Evolutionary conservation across 2,329 filamentous ascomycete genomes (phyloP), one percentile per base, ranked within the genome.

Genomic region (Colletotrichum tabaci): DNA sequence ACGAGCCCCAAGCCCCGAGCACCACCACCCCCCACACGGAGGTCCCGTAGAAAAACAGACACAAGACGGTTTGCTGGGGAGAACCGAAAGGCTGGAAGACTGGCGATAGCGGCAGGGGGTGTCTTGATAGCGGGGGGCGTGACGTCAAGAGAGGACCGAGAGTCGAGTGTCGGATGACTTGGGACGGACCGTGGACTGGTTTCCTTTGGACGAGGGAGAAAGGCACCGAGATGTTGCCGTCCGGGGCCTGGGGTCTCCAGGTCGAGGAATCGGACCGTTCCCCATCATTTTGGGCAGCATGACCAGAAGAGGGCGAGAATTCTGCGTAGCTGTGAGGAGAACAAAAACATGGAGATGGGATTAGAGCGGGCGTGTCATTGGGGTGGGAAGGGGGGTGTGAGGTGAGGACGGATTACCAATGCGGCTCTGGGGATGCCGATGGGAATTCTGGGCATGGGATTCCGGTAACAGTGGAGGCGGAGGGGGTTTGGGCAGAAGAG

Each of bases 191-290:
- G n/a, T 21, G 50, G 50, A 30, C 26, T 53, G 35, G 35, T 38
- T 10, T 38, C 35, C 35, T 2, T 10, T 10, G 46, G 47, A n/a
- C 47, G 23, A 18, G 35, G 26, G 44, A 13, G 58, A 60, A 57
- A 52, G 53, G 38, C 64, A 72, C 69, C 69, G 69, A 72, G 47
- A 66, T 72, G 60, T 44, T 53, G 58, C 69, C 69, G 60, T 55
- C 53, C 52, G 58, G 69, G 69, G 23, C 61, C 58, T 60, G 69
- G 69, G 58, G 58, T 72, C 66, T 72, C 58, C 69, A 72, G 58
- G 69, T 50, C n/a, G 50, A 62, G 69, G 35, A 68, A 68, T 72
- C 69, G 65, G 69, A 8, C 65, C 69, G 69, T 55, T 71, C 65
- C 58, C 65, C 65, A 72, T 69, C 47, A 35, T 56, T 50, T 38